These are phyloP conservation scores for Saturnispora kantuleensis DNA, from an alignment of 805 yeast genomes.

Conservation along the genomic window DNA sequence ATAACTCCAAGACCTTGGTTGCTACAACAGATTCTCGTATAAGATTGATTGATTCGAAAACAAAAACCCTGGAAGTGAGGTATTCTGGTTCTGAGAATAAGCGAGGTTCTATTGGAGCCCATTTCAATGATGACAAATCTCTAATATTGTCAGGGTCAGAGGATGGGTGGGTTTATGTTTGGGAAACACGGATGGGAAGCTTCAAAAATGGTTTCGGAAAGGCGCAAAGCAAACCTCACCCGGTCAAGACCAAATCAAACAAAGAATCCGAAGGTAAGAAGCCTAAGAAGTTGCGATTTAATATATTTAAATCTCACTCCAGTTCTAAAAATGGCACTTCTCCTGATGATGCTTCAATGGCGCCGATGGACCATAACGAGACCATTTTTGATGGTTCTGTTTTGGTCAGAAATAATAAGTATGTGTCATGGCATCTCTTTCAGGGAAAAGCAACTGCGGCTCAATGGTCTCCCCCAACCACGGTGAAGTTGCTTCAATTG, in stretches of 20 bases:
- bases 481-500: conserved; percentile 52
- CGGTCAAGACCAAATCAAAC: not conserved
- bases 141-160: conserved; percentile 75
- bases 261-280: not conserved
- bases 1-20: conserved; percentile 31
- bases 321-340: not conserved
- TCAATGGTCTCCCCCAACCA: conserved; percentile 62
- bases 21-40: conserved; percentile 79
- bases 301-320: conserved; percentile 14
- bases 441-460: conserved; percentile 67
- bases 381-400: conserved; percentile 12
- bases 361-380: too few species aligned
- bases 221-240: not conserved
- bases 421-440: conserved; percentile 70
- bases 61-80: conserved; percentile 48
- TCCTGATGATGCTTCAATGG: conserved; percentile 16
- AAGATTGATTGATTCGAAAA: conserved; percentile 49
- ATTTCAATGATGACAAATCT: conserved; percentile 43
- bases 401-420: conserved; percentile 45
- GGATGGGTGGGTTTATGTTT: conserved; percentile 77
- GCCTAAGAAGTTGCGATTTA: not conserved
- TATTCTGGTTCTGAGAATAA: conserved; percentile 67
- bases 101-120: conserved; percentile 63
- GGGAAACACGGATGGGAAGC: conserved; percentile 36
- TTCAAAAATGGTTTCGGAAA: conserved; percentile 15